A percentile compares a stretch with the other conserved stretches of the same genome.
phyloP scores from a whole-genome alignment of 305 asterid species.

The Fraxinus floribunda region DNA sequence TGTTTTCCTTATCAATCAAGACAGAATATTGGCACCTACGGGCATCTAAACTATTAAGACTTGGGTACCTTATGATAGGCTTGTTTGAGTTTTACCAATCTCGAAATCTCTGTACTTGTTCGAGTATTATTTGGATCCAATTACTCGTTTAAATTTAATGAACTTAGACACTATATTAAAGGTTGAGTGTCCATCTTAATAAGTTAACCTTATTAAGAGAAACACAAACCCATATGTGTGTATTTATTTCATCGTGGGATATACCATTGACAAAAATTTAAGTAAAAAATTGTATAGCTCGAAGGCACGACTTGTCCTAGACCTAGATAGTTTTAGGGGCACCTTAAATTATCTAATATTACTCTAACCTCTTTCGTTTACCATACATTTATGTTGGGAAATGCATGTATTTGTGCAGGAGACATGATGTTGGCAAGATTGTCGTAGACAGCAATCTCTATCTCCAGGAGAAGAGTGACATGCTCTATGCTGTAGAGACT shows the following conservation, averaged over 20 bases:
- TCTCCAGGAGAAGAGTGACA: constrained; percentile 17
- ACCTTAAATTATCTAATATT: background rate
- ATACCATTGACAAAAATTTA: background rate
- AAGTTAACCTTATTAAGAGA: background rate
- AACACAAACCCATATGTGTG: background rate
- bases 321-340: background rate
- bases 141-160: background rate
- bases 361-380: background rate
- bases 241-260: background rate
- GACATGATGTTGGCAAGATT: constrained; percentile 27
- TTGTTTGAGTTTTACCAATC: background rate
- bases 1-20: background rate
- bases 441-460: constrained; percentile 45
- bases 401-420: constrained; percentile 28
- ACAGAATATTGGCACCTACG: background rate
- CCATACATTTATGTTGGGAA: background rate
- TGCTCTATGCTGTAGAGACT: constrained; percentile 38
- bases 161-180: background rate
- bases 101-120: no score
- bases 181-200: no score
- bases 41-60: background rate
- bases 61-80: background rate
- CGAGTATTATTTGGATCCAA: background rate
- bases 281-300: background rate
- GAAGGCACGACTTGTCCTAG: background rate